Conservation (phyloP, 495 filamentous ascomycete species). For the Lasiosphaeria miniovina region DNA sequence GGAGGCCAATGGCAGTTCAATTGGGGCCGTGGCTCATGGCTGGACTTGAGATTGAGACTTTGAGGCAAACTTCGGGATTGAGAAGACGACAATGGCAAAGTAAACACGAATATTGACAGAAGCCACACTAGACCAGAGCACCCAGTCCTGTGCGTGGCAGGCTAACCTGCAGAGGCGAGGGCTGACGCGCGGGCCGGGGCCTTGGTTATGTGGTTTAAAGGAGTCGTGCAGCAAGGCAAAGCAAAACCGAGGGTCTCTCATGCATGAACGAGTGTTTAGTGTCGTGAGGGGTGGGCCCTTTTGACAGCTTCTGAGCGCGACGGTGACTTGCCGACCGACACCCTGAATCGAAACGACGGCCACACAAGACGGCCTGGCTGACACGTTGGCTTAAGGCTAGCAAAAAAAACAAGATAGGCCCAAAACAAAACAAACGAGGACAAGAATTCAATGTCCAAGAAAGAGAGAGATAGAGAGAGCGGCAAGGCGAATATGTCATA, state of each 20-base stretch:
- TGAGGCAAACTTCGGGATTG: not conserved
- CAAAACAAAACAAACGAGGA: not conserved
- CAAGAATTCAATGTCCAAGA: slow-evolving; percentile 6
- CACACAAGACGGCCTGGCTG: not conserved
- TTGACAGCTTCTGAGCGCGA: not conserved
- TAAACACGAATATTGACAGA: slow-evolving; percentile 14
- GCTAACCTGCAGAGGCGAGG: slow-evolving; percentile 14
- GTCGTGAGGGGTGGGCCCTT: slow-evolving; percentile 12
- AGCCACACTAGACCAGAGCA: not conserved
- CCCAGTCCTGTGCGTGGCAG: slow-evolving; percentile 12
- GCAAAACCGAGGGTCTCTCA: slow-evolving; percentile 24
- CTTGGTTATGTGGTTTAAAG: slow-evolving; percentile 22
- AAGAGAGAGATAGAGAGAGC: slow-evolving; percentile 4
- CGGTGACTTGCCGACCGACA: slow-evolving; percentile 2
- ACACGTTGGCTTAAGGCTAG: no score
- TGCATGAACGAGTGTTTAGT: slow-evolving; percentile 28
- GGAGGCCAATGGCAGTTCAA: slow-evolving; percentile 23
- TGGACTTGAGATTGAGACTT: slow-evolving; percentile 6
- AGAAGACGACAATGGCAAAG: slow-evolving; percentile 6
- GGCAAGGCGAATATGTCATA: slow-evolving; percentile 21
- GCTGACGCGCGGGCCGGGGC: slow-evolving; percentile 17
- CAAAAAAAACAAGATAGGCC: not conserved
- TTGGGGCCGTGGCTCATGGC: slow-evolving; percentile 14
- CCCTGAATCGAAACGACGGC: not conserved
- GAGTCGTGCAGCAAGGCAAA: slow-evolving; percentile 22